phyloP scores from a whole-genome alignment of 257 asterid genomes.

The Lithospermum erythrorhizon region DNA sequence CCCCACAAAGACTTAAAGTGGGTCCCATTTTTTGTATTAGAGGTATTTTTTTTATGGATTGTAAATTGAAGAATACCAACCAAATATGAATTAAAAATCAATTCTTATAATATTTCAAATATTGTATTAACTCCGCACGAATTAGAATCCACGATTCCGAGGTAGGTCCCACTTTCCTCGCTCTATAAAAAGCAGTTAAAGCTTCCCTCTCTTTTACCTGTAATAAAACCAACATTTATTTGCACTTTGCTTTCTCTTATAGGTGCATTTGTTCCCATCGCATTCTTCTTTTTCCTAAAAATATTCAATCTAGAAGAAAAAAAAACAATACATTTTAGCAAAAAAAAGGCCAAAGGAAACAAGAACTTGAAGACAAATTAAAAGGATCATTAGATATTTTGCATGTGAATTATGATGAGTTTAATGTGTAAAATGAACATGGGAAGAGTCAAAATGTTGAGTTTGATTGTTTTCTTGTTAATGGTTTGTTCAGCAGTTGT shows the following conservation, averaged over 20 bases:
- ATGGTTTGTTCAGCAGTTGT: slow-evolving; percentile 12
- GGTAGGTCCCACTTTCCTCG: background rate
- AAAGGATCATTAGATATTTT: background rate
- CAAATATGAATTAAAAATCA: no score
- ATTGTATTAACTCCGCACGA: no score
- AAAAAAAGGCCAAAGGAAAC: background rate
- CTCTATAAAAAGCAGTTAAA: background rate
- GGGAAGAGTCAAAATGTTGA: slow-evolving; percentile 12
- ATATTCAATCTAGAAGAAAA: background rate
- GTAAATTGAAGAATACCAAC: no score
- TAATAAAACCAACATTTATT: background rate
- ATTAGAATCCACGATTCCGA: no score
- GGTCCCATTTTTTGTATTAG: no score
- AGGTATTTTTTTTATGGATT: no score
- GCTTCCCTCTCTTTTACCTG: background rate
- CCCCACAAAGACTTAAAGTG: background rate
- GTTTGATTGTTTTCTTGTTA: slow-evolving; percentile 13
- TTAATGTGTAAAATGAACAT: slow-evolving; percentile 17
- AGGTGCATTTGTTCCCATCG: no score
- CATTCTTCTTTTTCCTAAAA: no score
- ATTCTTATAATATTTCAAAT: no score
- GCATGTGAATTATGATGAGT: background rate
- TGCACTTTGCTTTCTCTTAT: background rate
- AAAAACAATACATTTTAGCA: no score
- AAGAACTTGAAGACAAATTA: background rate